These are phyloP conservation scores for Meira miltonrushii DNA, from an alignment of 1,284 basidiomycete genomes.

Conservation along the genomic window DNA sequence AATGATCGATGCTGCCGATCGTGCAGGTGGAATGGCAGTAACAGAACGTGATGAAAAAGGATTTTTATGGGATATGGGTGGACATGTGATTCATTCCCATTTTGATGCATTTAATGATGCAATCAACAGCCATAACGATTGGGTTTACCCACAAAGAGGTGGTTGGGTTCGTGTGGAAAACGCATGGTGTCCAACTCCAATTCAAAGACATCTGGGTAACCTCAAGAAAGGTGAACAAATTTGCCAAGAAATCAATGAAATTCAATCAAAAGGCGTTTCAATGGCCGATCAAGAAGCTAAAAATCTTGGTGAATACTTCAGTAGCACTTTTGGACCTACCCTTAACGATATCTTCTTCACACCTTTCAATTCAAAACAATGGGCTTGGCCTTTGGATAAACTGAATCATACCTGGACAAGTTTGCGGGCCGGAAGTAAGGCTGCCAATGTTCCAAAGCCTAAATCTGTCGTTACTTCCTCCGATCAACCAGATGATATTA, in stretches of 20 bases:
- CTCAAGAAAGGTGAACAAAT: constrained; percentile 1
- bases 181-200: constrained; percentile 7
- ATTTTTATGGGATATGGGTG: constrained; percentile 11
- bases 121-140: constrained; percentile 1
- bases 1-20: constrained; percentile 2
- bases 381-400: constrained; percentile 7
- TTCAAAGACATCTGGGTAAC: constrained; percentile 3
- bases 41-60: constrained; percentile 10
- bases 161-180: constrained; percentile 6
- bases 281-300: neutral
- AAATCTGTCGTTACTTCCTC: neutral
- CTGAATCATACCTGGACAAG: constrained; percentile 7
- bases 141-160: constrained; percentile 3
- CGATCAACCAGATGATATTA: neutral
- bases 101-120: constrained; percentile 5
- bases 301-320: neutral
- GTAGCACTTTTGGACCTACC: constrained; percentile 3
- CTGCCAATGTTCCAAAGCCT: constrained; percentile 2
- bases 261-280: neutral
- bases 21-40: constrained; percentile 8
- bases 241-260: neutral
- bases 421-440: neutral
- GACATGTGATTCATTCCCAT: constrained; percentile 9
- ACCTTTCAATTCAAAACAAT: constrained; percentile 9
- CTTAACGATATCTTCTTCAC: constrained; percentile 1